A percentile compares a stretch with the other conserved stretches of the same genome.
These are phyloP conservation scores for Dictyostelium brefeldianum DNA, from an alignment of 78 protist genomes.

Conservation along the genomic window DNA sequence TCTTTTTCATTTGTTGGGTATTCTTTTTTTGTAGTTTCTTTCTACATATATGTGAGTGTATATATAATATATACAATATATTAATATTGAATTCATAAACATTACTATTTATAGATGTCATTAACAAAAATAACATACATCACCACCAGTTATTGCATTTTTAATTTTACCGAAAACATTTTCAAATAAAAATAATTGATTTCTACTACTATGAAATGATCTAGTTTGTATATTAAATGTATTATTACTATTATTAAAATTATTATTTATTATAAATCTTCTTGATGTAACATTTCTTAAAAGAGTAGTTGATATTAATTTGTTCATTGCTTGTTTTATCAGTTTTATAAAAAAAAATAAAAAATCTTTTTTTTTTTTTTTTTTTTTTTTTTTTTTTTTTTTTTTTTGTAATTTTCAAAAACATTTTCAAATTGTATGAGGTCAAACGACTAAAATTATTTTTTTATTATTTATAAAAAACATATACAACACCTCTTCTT, in stretches of 20 bases:
- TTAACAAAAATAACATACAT: not conserved
- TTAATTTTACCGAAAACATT: conserved; percentile 5
- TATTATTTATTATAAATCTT: not conserved
- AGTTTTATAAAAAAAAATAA: not conserved
- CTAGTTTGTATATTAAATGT: conserved; percentile 1
- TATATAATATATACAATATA: not conserved
- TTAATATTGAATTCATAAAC: not conserved
- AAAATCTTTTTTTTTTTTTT: not conserved
- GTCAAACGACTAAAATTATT: too few species aligned
- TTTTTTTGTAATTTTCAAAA: too few species aligned
- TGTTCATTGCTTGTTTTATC: not conserved
- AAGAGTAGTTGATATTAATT: not conserved
- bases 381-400: too few species aligned
- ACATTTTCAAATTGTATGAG: too few species aligned
- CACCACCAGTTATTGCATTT: not conserved
- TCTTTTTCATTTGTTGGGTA: conserved; percentile 22
- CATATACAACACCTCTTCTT: too few species aligned
- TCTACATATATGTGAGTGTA: too few species aligned
- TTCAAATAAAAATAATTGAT: not conserved
- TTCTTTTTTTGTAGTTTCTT: conserved; percentile 11
- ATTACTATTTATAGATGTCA: too few species aligned
- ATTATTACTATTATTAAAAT: too few species aligned
- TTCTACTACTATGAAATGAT: not conserved
- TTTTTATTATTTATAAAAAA: not conserved
- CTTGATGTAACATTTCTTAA: not conserved